Evolutionary conservation across 2,329 filamentous ascomycete species (phyloP).

Genomic region (Exophiala dermatitidis): DNA sequence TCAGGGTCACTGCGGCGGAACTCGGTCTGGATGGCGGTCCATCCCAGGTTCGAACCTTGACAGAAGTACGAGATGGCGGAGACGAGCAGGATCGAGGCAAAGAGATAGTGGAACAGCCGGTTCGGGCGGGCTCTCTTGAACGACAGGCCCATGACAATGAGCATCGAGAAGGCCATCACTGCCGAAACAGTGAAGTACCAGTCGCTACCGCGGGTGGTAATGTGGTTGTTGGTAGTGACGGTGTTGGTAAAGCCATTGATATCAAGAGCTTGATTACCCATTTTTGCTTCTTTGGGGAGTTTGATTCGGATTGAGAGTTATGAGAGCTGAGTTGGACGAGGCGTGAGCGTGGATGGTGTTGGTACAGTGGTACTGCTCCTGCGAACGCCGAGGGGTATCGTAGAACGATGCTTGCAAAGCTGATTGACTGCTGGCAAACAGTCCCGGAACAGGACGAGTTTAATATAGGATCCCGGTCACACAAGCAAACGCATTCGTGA

Average conservation of each 20-base stretch:
- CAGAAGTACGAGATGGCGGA: conserved; percentile 56
- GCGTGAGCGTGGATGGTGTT: neutral
- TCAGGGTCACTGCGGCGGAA: conserved; percentile 43
- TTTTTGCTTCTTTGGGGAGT: conserved; percentile 6
- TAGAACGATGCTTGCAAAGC: neutral
- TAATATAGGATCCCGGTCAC: neutral
- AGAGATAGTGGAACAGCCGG: conserved; percentile 26
- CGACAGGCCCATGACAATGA: conserved; percentile 23
- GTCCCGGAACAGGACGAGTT: neutral
- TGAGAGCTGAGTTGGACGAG: neutral
- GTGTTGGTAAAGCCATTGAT: conserved; percentile 27
- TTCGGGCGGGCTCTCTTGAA: conserved; percentile 21
- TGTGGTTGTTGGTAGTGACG: conserved; percentile 27
- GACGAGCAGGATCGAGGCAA: conserved; percentile 24
- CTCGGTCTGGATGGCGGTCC: conserved; percentile 56
- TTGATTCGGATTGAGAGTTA: neutral
- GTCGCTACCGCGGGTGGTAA: conserved; percentile 25
- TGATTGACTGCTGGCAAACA: neutral
- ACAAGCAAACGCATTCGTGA: neutral
- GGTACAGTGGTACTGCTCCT: neutral
- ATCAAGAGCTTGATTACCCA: conserved; percentile 23
- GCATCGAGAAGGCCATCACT: conserved; percentile 18
- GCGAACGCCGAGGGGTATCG: neutral
- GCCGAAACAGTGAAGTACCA: conserved; percentile 25
- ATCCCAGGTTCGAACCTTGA: conserved; percentile 61